phyloP scores from a whole-genome alignment of 306 rosid genomes.

The Malus asiatica region DNA sequence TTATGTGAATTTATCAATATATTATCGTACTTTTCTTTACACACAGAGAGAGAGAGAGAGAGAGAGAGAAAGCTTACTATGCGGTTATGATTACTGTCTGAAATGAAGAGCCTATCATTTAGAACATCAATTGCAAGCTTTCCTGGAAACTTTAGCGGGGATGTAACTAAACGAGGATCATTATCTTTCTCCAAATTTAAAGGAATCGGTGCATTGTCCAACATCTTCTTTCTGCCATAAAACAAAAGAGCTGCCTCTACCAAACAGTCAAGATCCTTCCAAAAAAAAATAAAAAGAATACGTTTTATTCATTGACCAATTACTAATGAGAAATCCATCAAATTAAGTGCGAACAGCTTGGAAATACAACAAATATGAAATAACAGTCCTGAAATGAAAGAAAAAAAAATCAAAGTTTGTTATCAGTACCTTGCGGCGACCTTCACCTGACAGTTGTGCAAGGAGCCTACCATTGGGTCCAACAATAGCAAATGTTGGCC shows the following conservation, averaged over 20 bases:
- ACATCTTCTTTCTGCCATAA: constrained; percentile 65
- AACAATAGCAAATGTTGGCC: constrained; percentile 93
- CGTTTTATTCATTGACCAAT: neutral
- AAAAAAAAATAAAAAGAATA: constrained; percentile 2
- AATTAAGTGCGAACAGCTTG: neutral
- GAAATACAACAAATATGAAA: neutral
- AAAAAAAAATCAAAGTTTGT: too few species aligned
- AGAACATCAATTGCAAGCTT: constrained; percentile 79
- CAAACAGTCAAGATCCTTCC: constrained; percentile 85
- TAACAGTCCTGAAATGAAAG: too few species aligned
- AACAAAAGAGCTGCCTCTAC: constrained; percentile 88
- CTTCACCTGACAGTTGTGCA: constrained; percentile 90
- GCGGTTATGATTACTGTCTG: constrained; percentile 96
- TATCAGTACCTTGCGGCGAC: constrained; percentile 71
- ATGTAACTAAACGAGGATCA: constrained; percentile 74
- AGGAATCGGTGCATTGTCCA: constrained; percentile 59
- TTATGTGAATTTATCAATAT: neutral
- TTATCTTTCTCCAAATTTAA: constrained; percentile 74
- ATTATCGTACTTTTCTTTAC: neutral
- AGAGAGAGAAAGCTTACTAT: constrained; percentile 48
- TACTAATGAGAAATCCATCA: neutral
- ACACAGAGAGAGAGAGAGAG: neutral
- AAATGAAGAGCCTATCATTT: constrained; percentile 90
- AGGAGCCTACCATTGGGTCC: constrained; percentile 84
- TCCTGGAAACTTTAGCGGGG: constrained; percentile 97